Evolutionary conservation across 2,329 filamentous ascomycete genomes (phyloP), one percentile per base, ranked within the genome.

Genomic region (Fusarium papillatum): DNA sequence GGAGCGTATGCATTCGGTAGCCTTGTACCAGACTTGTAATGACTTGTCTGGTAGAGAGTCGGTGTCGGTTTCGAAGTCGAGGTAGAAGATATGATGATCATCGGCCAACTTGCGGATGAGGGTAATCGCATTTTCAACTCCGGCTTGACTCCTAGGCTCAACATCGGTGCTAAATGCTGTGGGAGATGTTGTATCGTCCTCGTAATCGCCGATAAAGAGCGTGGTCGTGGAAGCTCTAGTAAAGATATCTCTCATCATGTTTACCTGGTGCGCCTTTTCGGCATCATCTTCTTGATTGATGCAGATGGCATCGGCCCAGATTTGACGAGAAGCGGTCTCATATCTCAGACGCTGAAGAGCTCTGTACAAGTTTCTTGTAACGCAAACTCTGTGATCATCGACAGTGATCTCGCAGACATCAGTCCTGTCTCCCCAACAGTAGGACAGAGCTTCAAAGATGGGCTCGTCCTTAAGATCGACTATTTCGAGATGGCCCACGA

Each of bases 201-300:
- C 13, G 39, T 63, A 63, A 2, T 63, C 60, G 13, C 60, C 39
- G 26, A 63, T 46, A 22, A 63, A 63, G 5, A 63, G 29, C 9
- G 60, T 63, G n/a, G 60, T 63, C 4, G 13, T 26, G 1, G 60
- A 46, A 22, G 60, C 60, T 11, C 39, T 41, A 5, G 60, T 48
- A 24, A 63, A 63, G 16, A 63, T 63, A 29, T 63, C 60, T 9
- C 16, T 34, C 60, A 63, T 63, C 39, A 63, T 17, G 29, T 63
- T 63, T 4, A 63, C 60, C 39, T 63, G 60, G 19, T 34, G 39
- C 0, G 60, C 38, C 39, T 46, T 63, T 34, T 63, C 60, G 3
- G 24, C 29, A 13, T 34, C 39, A 31, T 63, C 60, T 22, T n/a
- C 36, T 16, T 63, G 60, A 22, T 63, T 63, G 26, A 63, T 63